phyloP scores from a whole-genome alignment of 2,329 filamentous ascomycete species.

The Ascochyta rabiei region DNA sequence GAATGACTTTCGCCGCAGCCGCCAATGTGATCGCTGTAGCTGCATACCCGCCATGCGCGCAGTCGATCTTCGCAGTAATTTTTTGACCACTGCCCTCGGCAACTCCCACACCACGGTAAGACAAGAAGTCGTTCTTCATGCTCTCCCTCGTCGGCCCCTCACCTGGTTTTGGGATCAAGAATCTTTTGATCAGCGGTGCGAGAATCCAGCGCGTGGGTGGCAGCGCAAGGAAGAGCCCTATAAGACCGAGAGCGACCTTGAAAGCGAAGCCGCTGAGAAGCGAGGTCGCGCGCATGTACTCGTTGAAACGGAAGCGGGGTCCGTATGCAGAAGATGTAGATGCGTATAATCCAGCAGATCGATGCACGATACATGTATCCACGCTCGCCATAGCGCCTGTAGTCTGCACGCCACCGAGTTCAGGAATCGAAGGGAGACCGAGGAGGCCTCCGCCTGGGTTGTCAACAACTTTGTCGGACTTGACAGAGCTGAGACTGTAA shows the following conservation, averaged over 20 bases:
- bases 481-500: constrained; percentile 58
- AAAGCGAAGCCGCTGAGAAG: constrained; percentile 55
- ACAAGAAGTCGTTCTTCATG: constrained; percentile 64
- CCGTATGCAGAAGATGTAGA: constrained; percentile 56
- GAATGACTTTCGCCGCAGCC: constrained; percentile 68
- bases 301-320: constrained; percentile 62
- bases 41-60: constrained; percentile 68
- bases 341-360: constrained; percentile 62
- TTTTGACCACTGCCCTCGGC: constrained; percentile 59
- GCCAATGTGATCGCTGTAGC: constrained; percentile 69
- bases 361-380: constrained; percentile 64
- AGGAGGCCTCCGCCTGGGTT: constrained; percentile 49
- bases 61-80: constrained; percentile 62
- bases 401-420: constrained; percentile 66
- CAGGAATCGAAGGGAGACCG: constrained; percentile 60
- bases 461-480: constrained; percentile 45
- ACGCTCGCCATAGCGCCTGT: constrained; percentile 59
- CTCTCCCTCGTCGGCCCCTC: constrained; percentile 53
- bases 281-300: constrained; percentile 61
- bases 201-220: constrained; percentile 58
- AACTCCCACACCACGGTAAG: constrained; percentile 68
- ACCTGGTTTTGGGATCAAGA: constrained; percentile 37
- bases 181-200: constrained; percentile 36
- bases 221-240: constrained; percentile 54
- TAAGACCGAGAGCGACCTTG: constrained; percentile 56